Evolutionary conservation across 805 yeast genomes (phyloP).

Genomic region (Candida xyloterini): DNA sequence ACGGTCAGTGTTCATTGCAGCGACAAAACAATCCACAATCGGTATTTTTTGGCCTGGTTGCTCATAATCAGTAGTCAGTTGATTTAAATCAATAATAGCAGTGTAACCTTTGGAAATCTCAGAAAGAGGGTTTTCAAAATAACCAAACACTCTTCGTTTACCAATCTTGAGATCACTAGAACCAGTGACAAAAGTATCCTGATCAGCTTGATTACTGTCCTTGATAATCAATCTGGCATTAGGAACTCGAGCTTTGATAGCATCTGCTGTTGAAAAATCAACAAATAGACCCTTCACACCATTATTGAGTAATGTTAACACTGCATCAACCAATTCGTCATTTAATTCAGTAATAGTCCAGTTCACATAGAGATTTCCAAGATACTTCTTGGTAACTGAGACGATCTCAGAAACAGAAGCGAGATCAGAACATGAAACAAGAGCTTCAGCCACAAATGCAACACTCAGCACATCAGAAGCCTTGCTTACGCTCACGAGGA

Average conservation of each 20-base stretch:
- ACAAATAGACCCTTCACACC: slow-evolving; percentile 31
- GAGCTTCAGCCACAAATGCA: slow-evolving; percentile 30
- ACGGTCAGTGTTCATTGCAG: slow-evolving; percentile 73
- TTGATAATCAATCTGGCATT: slow-evolving; percentile 33
- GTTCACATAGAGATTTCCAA: slow-evolving; percentile 27
- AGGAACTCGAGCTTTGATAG: slow-evolving; percentile 30
- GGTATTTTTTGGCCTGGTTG: slow-evolving; percentile 33
- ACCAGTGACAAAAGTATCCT: slow-evolving; percentile 22
- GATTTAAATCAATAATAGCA: slow-evolving; percentile 31
- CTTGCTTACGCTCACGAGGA: slow-evolving; percentile 28
- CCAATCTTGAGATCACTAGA: slow-evolving; percentile 15
- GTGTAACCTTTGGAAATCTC: slow-evolving; percentile 34
- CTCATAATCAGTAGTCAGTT: slow-evolving; percentile 35
- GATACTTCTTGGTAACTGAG: slow-evolving; percentile 13
- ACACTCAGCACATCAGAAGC: slow-evolving; percentile 16
- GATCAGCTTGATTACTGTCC: slow-evolving; percentile 17
- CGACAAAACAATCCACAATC: slow-evolving; percentile 39
- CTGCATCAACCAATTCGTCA: slow-evolving; percentile 20
- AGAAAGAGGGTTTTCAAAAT: slow-evolving; percentile 14
- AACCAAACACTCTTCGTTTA: slow-evolving; percentile 16
- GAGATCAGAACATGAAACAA: slow-evolving; percentile 20
- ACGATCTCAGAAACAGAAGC: slow-evolving; percentile 17
- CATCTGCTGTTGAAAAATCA: slow-evolving; percentile 13
- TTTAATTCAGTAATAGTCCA: slow-evolving; percentile 11
- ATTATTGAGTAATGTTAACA: slow-evolving; percentile 29